These are phyloP conservation scores for Phytophthora europaea DNA, from an alignment of 352 stramenopile genomes.

Conservation along the genomic window DNA sequence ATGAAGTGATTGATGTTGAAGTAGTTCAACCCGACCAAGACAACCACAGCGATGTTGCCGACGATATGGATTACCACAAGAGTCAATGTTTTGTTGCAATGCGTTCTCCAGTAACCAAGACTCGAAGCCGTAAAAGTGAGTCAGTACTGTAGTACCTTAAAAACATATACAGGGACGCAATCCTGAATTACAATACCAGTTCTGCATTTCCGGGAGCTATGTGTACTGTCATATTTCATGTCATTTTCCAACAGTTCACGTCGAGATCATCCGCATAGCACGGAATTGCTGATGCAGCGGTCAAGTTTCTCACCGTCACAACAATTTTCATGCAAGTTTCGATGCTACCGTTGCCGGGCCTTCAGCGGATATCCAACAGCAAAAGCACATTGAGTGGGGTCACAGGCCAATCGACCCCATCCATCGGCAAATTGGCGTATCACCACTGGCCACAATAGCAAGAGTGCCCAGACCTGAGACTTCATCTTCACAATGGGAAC, in stretches of 20 bases:
- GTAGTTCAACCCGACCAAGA: constrained; percentile 33
- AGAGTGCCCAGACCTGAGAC: constrained; percentile 32
- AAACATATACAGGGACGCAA: too few species aligned
- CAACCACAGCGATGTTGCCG: constrained; percentile 8
- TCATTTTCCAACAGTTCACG: too few species aligned
- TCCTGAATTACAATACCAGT: too few species aligned
- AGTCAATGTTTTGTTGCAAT: constrained; percentile 28
- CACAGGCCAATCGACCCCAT: constrained; percentile 33
- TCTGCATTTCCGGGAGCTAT: too few species aligned
- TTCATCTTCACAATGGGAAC: constrained; percentile 31
- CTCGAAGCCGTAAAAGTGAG: too few species aligned
- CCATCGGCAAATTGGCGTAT: constrained; percentile 55
- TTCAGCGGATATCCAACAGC: constrained; percentile 43
- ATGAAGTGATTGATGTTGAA: constrained; percentile 24
- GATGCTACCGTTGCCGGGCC: constrained; percentile 19
- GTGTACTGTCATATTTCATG: too few species aligned
- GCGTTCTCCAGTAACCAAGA: constrained; percentile 11
- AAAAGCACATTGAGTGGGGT: constrained; percentile 41
- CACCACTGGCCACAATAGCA: constrained; percentile 56
- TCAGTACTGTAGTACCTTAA: too few species aligned
- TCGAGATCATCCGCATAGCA: too few species aligned
- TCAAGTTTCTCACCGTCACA: too few species aligned
- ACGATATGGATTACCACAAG: constrained; percentile 8
- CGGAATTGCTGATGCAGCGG: too few species aligned
- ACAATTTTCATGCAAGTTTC: too few species aligned